phyloP scores from a whole-genome alignment of 495 filamentous ascomycete genomes.

The Aspergillus cristatus region DNA sequence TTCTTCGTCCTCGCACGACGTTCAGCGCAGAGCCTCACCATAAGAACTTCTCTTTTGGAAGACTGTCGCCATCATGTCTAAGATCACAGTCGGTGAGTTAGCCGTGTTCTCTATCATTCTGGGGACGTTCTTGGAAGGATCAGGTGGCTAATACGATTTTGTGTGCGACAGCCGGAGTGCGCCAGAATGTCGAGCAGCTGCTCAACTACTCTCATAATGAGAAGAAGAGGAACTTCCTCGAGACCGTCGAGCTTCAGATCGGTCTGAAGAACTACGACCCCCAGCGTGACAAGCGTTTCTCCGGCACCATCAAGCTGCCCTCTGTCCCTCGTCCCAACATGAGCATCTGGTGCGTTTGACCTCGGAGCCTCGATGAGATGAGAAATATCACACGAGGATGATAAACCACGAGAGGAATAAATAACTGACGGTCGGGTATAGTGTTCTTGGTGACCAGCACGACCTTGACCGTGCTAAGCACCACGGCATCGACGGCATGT shows the following conservation, averaged over 20 bases:
- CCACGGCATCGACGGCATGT: conserved; percentile 94
- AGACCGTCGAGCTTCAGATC: conserved; percentile 88
- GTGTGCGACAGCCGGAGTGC: conserved; percentile 72
- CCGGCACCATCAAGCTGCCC: conserved; percentile 91
- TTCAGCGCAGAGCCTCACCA: conserved; percentile 60
- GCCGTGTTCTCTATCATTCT: neutral
- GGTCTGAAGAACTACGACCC: conserved; percentile 99
- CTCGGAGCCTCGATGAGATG: neutral
- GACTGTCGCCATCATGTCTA: conserved; percentile 64
- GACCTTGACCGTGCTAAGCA: conserved; percentile 99
- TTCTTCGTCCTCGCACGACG: conserved; percentile 15
- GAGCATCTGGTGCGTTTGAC: conserved; percentile 67
- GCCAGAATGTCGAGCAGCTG: conserved; percentile 80
- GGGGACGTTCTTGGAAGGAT: neutral
- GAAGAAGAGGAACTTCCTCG: conserved; percentile 99
- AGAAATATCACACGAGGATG: neutral
- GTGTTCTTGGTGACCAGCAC: conserved; percentile 98
- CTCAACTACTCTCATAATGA: conserved; percentile 91
- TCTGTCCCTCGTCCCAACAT: conserved; percentile 85
- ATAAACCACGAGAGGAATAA: neutral
- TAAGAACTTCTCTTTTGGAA: conserved; percentile 55
- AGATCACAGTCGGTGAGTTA: conserved; percentile 76
- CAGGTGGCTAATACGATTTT: conserved; percentile 15
- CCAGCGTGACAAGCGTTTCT: conserved; percentile 99
- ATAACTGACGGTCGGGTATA: conserved; percentile 22